Conservation (phyloP, 768 basidiomycete genomes). For the Podaxis sp. region DNA sequence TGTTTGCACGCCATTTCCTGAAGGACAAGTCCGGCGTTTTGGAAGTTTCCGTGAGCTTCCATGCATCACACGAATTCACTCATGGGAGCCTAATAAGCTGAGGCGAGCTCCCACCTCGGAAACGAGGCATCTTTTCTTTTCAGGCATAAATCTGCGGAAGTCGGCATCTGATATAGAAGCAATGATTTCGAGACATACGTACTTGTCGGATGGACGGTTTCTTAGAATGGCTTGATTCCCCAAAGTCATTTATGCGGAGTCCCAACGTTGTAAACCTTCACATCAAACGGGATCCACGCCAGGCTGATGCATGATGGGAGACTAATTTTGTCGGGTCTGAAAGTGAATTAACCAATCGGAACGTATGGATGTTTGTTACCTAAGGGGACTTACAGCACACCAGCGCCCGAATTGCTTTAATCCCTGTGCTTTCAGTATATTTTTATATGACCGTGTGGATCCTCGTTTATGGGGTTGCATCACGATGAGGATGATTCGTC, state of each 20-base stretch:
- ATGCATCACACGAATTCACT: neutral
- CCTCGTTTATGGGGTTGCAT: constrained; percentile 4
- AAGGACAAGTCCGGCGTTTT: neutral
- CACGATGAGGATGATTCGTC: neutral
- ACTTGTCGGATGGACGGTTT: too few species aligned
- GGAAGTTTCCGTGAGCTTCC: neutral
- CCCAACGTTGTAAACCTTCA: too few species aligned
- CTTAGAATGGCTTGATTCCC: too few species aligned
- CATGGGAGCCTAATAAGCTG: neutral
- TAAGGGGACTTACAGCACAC: neutral
- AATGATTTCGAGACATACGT: too few species aligned
- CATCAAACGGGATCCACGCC: too few species aligned
- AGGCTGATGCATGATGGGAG: too few species aligned
- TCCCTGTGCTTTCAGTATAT: neutral
- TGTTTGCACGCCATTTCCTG: neutral
- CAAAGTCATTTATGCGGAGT: too few species aligned
- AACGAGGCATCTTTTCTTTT: neutral
- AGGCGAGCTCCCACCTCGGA: neutral
- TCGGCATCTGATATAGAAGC: too few species aligned
- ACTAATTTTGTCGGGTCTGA: too few species aligned
- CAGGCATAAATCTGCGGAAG: too few species aligned
- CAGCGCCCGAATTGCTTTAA: neutral
- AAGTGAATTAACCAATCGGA: too few species aligned
- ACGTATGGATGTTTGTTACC: neutral
- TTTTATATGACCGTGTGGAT: constrained; percentile 11